Evolutionary conservation across 257 asterid species (phyloP).

Genomic region (Lithospermum erythrorhizon): DNA sequence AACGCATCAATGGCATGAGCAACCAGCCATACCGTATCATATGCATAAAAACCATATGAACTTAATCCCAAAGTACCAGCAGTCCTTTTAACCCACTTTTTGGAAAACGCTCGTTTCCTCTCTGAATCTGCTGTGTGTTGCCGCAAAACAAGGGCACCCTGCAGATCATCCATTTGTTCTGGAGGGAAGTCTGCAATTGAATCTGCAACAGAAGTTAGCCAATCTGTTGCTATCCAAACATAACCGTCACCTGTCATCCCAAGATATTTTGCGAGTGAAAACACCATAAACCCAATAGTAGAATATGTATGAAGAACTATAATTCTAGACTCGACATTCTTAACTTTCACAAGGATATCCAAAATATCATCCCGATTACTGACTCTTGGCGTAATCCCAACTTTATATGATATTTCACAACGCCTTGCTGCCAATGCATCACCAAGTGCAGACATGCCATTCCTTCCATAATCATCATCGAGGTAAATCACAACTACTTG

Average conservation of each 20-base stretch:
- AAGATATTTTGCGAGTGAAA: conserved; percentile 36
- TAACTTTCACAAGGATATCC: conserved; percentile 38
- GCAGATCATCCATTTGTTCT: conserved; percentile 26
- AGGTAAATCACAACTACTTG: conserved; percentile 26
- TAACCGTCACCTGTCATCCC: conserved; percentile 43
- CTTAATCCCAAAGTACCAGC: conserved; percentile 50
- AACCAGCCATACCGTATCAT: conserved; percentile 75
- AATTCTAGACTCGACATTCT: conserved; percentile 30
- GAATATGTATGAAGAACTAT: conserved; percentile 36
- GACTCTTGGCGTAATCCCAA: conserved; percentile 26
- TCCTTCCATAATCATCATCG: conserved; percentile 41
- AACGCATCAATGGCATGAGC: conserved; percentile 76
- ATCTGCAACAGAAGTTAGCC: conserved; percentile 40
- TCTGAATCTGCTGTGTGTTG: conserved; percentile 35
- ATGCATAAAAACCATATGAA: conserved; percentile 67
- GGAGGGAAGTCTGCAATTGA: conserved; percentile 24
- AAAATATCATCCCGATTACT: conserved; percentile 18
- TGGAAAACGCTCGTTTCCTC: conserved; percentile 36
- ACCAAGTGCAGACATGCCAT: conserved; percentile 35
- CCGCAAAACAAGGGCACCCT: conserved; percentile 35
- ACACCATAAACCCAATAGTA: conserved; percentile 25
- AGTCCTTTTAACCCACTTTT: conserved; percentile 46
- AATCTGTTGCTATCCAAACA: conserved; percentile 45
- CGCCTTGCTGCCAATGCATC: conserved; percentile 34
- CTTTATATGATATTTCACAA: conserved; percentile 31